Percentiles rank a stretch among this genome's conserved stretches.
Conservation (phyloP, 2,329 filamentous ascomycete genomes). For the Diplodia sapinea region DNA sequence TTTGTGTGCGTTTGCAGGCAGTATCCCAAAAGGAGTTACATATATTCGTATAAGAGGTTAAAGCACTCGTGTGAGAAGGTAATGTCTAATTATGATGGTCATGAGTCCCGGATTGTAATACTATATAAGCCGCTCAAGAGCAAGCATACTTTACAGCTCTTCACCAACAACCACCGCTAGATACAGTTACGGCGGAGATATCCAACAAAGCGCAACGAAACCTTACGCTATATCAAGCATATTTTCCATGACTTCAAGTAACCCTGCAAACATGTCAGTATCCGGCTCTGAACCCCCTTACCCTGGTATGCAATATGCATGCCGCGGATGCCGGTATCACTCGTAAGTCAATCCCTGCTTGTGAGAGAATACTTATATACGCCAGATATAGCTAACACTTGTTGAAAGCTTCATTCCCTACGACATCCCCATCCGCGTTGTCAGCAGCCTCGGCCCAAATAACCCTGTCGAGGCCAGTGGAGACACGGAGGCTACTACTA, state of each 20-base stretch:
- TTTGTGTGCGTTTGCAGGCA: too few species aligned
- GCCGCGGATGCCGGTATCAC: not conserved
- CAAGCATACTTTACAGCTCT: not conserved
- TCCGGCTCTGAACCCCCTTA: not conserved
- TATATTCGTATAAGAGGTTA: not conserved
- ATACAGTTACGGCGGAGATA: not conserved
- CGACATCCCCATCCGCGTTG: not conserved
- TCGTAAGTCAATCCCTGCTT: not conserved
- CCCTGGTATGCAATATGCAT: slow-evolving; percentile 5
- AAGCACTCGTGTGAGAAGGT: not conserved
- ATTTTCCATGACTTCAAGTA: not conserved
- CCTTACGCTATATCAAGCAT: not conserved
- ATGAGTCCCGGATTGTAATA: not conserved
- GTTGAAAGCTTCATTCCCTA: not conserved
- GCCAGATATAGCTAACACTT: not conserved
- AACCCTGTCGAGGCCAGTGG: too few species aligned
- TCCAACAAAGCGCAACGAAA: not conserved
- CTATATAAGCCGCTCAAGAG: not conserved
- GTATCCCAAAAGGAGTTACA: not conserved
- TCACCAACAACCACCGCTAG: not conserved
- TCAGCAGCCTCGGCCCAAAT: too few species aligned
- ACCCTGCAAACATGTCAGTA: not conserved
- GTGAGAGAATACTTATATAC: not conserved
- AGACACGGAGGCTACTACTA: too few species aligned
- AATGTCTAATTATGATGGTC: not conserved